Base-by-base conservation (phyloP, 2,329 filamentous ascomycete genomes). In the Penicillium sp. region DNA sequence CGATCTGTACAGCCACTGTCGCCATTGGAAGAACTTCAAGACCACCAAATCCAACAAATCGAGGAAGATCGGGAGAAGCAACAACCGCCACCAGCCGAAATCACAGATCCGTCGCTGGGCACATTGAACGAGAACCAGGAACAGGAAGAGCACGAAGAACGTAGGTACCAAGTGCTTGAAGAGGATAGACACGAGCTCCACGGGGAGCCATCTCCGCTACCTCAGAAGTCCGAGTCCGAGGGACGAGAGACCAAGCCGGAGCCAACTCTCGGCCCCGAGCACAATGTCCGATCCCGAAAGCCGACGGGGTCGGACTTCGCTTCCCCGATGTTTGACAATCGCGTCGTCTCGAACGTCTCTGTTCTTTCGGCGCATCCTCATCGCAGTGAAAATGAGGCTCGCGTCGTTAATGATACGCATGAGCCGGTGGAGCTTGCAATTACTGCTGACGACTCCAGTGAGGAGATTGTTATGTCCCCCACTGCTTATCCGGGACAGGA, bases 401-500 rank as follows among this genome's bases (percentile, higher is more conserved):
- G 65, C 3, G 50, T 59, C 3, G 54, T 67, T 31, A 67, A 67
- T 29, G 45, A 63, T 24, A 54, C 58, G 13, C 45, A 58, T 21
- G 54, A 67, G 39, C 70, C 72, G 6, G 63, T 73, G 32, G 67
- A 75, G 54, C 60, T 76, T 6, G 66, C 74, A 5, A 57, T 70
- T 44, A 59, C 67, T 6, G 60, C 64, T 39, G 67, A 76, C 47
- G 68, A 75, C 53, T 72, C 69, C 11, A 75, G 73, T 27, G 77
- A 79, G 45, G 75, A 79, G 50, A 72, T 78, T 31, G 55, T 75
- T 22, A 79, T 79, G 77, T 76, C 74, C 5, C 74, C 75, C n/a
- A 79, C 77, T 1, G 69, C 76, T 16, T 79, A 79, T 61, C 77
- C 77, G 1, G 77, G 77, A 9, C 76, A 78, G 67, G 75, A 78